phyloP scores from a whole-genome alignment of 371 early-diverging fungal genomes.

The Rhizopus arrhizus region DNA sequence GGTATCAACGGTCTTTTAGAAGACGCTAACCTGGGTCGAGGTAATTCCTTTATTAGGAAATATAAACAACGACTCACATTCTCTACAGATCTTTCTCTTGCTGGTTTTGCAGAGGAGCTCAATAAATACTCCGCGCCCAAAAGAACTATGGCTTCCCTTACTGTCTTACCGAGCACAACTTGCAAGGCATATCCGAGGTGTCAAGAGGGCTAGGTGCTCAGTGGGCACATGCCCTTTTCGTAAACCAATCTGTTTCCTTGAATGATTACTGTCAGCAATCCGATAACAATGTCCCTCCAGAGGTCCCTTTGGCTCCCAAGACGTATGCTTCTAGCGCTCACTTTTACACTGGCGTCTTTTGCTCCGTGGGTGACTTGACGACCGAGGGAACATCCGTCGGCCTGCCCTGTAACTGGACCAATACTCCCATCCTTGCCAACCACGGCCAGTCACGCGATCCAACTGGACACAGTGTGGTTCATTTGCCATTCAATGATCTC shows the following conservation, averaged over 20 bases:
- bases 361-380: constrained; percentile 41
- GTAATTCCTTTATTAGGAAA: neutral
- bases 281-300: constrained; percentile 30
- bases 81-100: constrained; percentile 23
- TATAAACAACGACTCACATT: too few relatives aligned
- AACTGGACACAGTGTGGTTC: constrained; percentile 41
- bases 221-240: constrained; percentile 45
- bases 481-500: constrained; percentile 46
- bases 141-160: constrained; percentile 47
- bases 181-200: constrained; percentile 15
- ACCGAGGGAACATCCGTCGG: constrained; percentile 48
- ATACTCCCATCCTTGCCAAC: constrained; percentile 46
- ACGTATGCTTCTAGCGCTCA: constrained; percentile 26
- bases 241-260: constrained; percentile 33
- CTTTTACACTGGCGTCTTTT: constrained; percentile 47
- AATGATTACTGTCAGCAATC: constrained; percentile 37
- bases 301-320: constrained; percentile 31
- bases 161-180: constrained; percentile 43
- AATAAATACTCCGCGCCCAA: constrained; percentile 40
- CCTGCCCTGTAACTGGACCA: constrained; percentile 55
- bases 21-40: neutral
- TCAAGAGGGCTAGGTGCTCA: constrained; percentile 8
- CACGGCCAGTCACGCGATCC: constrained; percentile 28
- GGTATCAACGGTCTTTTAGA: constrained; percentile 34
- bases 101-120: constrained; percentile 43